Base-by-base conservation (phyloP, 2,329 filamentous ascomycete species). In the Ustulina deusta region DNA sequence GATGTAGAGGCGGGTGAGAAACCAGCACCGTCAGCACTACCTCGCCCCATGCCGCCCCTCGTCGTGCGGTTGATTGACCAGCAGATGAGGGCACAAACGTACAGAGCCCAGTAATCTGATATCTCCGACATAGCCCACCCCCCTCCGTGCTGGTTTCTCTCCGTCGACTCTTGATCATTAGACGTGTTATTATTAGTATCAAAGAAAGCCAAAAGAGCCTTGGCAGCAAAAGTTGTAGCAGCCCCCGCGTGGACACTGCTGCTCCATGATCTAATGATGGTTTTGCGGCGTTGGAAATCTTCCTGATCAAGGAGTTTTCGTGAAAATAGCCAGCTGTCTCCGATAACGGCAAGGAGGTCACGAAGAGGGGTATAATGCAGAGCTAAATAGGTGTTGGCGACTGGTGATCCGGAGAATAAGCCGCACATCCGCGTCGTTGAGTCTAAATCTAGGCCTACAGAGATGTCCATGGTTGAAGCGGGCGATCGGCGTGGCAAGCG, bases 21-120 rank as follows among this genome's bases (percentile, higher is more conserved):
- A 36, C 40, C 29, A 29, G 46, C 9, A 25, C n/a, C 25, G 34
- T 25, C 71, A 29, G 51, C 69, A 46, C 57, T 67, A 17, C 62
- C 68, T 66, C 70, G 75, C 40, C 52, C 51, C 44, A 42, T 71
- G 71, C 9, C 57, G 7, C 57, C 69, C 66, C 27, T 65, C 34
- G 71, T 59, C 27, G 69, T 63, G n/a, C 74, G 72, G 49, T 52
- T 52, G 49, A 52, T 52, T 0, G 86, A 86, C 87, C 87, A 90
- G 78, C 85, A 88, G 70, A 89, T 85, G 57, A 90, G 80, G 7
- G 85, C 80, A 69, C 86, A 88, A 7, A 86, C 83, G 72, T 89
- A 89, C 56, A 88, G 88, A 62, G 97, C 87, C 94, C 95, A 99
- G 63, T 98, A 86, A 13, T 91, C 93, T 86, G 94, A 95, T 55